Percentiles rank a stretch among this genome's conserved stretches.
Conservation (phyloP, 768 basidiomycete species). For the Leucosporidium yakuticum region DNA sequence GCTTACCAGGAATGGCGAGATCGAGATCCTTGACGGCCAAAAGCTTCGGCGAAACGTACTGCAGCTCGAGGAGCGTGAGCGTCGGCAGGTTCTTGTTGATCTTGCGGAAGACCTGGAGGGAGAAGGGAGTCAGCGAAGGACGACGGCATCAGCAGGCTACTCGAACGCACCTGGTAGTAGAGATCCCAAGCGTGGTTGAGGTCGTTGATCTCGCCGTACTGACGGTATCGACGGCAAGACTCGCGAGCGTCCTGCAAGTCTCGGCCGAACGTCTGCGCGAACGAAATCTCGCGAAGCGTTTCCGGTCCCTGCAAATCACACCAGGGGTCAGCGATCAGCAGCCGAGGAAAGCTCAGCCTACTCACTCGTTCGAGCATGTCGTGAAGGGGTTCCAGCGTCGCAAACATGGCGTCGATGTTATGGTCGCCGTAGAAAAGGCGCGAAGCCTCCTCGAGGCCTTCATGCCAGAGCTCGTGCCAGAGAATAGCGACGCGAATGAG, state of each 20-base stretch:
- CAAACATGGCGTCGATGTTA: slow-evolving; percentile 96
- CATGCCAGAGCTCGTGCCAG: slow-evolving; percentile 99
- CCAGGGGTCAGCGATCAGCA: background rate
- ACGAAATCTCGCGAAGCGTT: slow-evolving; percentile 89
- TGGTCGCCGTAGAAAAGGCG: slow-evolving; percentile 93
- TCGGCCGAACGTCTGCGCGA: slow-evolving; percentile 85
- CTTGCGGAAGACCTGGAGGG: slow-evolving; percentile 78
- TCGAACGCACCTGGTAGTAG: slow-evolving; percentile 73
- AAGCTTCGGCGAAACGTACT: slow-evolving; percentile 92
- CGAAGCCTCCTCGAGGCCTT: slow-evolving; percentile 95
- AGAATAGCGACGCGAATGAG: slow-evolving; percentile 94
- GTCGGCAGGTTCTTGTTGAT: slow-evolving; percentile 89
- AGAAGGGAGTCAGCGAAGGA: background rate
- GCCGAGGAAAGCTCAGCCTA: slow-evolving; percentile 42
- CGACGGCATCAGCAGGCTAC: no score
- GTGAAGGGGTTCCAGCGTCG: slow-evolving; percentile 82
- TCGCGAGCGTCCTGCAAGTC: slow-evolving; percentile 89
- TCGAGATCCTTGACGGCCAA: slow-evolving; percentile 83
- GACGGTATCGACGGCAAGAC: slow-evolving; percentile 76
- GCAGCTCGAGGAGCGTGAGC: slow-evolving; percentile 74
- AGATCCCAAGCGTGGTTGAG: slow-evolving; percentile 98
- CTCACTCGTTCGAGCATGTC: slow-evolving; percentile 70
- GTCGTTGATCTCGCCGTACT: slow-evolving; percentile 78
- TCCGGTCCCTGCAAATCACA: slow-evolving; percentile 66
- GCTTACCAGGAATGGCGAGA: slow-evolving; percentile 82